Evolutionary conservation across 2,329 filamentous ascomycete genomes (phyloP), one percentile per base, ranked within the genome.

Genomic region (Hypomyces perniciosus): DNA sequence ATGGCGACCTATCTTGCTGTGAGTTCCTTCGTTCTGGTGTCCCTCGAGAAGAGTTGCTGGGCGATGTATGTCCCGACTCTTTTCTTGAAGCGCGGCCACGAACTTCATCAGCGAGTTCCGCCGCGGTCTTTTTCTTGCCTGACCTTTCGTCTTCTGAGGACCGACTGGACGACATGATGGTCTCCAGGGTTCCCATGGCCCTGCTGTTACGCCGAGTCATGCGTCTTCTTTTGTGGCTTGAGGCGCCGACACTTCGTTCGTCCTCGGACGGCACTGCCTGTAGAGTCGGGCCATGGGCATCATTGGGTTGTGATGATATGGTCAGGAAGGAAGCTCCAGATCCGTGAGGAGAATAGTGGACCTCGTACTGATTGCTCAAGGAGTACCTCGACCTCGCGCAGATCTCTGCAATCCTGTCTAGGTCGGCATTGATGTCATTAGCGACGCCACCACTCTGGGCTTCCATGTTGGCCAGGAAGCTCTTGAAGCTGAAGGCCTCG

Each of bases 331-430:
- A 66, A 2, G 75, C 64, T 4, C 81, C 80, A 1, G 78, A 79
- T 20, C 80, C 80, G 57, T 84, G 81, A 10, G 81, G 81, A 9
- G 77, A 70, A 53, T 84, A 78, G 57, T 85, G 82, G 6, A 83
- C 79, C 59, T 84, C 82, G 59, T 85, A 84, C 61, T 85, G 81
- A 62, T 84, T 83, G 64, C 81, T 84, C 46, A 85, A 62, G 38
- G 81, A 84, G 62, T 84, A 85, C 40, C 78, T 75, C 9, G 81
- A 84, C 33, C 79, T 73, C 35, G 82, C 82, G 65, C 81, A 85
- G 31, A 85, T 85, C 63, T 85, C 81, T 8, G 82, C 82, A 59
- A 85, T 85, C 38, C 80, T 76, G 54, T 85, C 81, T 45, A 85
- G 68, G 59, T 84, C 80, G 9, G 80, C 71, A 46, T 73, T 72